Base-by-base conservation (phyloP, 2,329 filamentous ascomycete species). In the Phyllosticta citrichinensis region DNA sequence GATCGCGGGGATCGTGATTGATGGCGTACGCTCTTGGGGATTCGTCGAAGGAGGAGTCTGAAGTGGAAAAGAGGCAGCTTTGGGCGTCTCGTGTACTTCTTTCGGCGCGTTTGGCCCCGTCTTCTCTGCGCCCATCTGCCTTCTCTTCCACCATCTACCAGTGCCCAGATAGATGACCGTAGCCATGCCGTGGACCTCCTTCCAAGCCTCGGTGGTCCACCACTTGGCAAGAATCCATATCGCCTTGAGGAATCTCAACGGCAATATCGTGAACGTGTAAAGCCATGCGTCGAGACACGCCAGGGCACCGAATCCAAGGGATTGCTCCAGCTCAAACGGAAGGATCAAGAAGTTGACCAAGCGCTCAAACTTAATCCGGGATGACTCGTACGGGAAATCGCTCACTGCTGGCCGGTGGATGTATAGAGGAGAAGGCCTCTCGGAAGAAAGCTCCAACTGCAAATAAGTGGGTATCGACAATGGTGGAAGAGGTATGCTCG, bases 241-340 rank as follows among this genome's bases (percentile, higher is more conserved):
- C 0, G 94, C 93, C 62, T 92, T 88, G 59, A 88, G 73, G 67
- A 99, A 97, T 2, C 94, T 84, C 62, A 99, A 81, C 0, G 94
- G 94, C 0, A 99, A 78, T 53, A 99, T 96, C 0, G 94, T 99
- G 68, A 99, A 95, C 0, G 91, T 95, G 75, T 97, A 94, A 1
- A 99, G 82, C 91, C 93, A 99, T 1, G 93, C 89, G 72, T 99
- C 94, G 5, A 99, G 79, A 74, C 94, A 99, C 6, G 93, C 92
- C 35, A 97, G 75, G 0, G 89, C 87, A 6, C 94, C 94, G 74
- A 99, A 97, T 63, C 86, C 85, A 5, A 99, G 81, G 0, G 92
- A 87, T 54, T 87, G 83, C 75, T 99, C 94, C 5, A 99, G 80
- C 63, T 88, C 89, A 0, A 85, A 82, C 0, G 93, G 91, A 3